These are phyloP conservation scores for Mimosa pudica DNA, from an alignment of 306 rosid genomes.

Conservation along the genomic window DNA sequence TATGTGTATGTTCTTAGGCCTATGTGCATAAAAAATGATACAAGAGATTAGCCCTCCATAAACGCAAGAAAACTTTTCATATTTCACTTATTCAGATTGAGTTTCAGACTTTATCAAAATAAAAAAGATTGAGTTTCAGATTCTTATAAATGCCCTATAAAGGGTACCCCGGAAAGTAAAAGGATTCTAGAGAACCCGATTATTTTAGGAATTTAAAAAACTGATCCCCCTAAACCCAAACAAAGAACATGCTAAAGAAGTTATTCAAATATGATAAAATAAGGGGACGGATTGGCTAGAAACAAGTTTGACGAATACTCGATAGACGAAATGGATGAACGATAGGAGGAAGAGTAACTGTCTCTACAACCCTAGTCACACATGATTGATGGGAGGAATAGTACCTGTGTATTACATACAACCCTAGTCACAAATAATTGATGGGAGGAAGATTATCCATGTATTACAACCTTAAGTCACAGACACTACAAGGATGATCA, in stretches of 20 bases:
- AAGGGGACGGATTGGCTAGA: too few relatives aligned
- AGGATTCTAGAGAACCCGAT: neutral
- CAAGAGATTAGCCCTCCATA: neutral
- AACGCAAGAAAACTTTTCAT: neutral
- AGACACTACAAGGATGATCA: too few relatives aligned
- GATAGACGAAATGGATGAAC: too few relatives aligned
- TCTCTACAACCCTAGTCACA: too few relatives aligned
- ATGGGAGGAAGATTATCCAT: too few relatives aligned
- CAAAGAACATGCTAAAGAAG: neutral
- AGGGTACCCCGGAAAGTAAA: too few relatives aligned
- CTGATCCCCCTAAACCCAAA: neutral
- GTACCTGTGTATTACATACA: too few relatives aligned
- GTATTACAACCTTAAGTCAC: too few relatives aligned
- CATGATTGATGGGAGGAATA: too few relatives aligned
- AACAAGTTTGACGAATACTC: too few relatives aligned
- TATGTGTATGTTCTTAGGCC: neutral
- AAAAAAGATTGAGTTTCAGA: neutral
- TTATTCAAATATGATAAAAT: neutral
- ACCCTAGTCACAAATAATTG: too few relatives aligned
- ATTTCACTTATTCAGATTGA: neutral
- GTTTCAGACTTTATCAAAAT: neutral
- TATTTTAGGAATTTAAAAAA: neutral
- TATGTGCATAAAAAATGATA: neutral
- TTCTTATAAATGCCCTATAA: neutral
- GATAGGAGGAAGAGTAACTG: too few relatives aligned